Evolutionary conservation across 352 stramenopile genomes (phyloP).

Genomic region (Pythium folliculosum): DNA sequence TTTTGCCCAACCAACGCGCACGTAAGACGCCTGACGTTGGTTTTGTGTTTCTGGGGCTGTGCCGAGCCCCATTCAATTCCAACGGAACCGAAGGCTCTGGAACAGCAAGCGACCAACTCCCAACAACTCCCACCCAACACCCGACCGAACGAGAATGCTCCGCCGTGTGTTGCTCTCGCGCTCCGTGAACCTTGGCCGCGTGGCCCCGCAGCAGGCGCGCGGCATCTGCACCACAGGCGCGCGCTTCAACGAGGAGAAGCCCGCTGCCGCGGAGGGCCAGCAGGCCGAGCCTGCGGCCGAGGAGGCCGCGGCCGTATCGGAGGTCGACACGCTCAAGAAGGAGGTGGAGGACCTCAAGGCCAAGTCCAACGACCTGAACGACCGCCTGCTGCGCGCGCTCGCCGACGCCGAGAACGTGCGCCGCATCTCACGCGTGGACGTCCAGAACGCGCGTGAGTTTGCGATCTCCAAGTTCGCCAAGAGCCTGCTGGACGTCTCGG

Average conservation of each 20-base stretch:
- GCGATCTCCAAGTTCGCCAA: constrained; percentile 97
- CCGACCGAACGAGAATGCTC: constrained; percentile 43
- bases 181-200: constrained; percentile 35
- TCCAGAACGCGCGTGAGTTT: constrained; percentile 93
- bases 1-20: constrained; percentile 17
- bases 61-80: constrained; percentile 21
- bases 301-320: constrained; percentile 21
- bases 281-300: constrained; percentile 18
- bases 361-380: constrained; percentile 83
- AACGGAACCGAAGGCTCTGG: constrained; percentile 18
- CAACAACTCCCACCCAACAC: not conserved
- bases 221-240: constrained; percentile 43
- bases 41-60: constrained; percentile 13
- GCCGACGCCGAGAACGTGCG: constrained; percentile 98
- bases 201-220: constrained; percentile 46
- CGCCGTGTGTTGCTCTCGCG: constrained; percentile 61
- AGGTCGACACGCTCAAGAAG: constrained; percentile 56
- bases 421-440: constrained; percentile 92
- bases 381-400: constrained; percentile 88
- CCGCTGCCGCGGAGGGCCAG: constrained; percentile 19
- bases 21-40: constrained; percentile 7
- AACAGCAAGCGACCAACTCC: not conserved
- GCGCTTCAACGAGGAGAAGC: constrained; percentile 60
- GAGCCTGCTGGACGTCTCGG: constrained; percentile 95
- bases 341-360: constrained; percentile 71